Evolutionary conservation across 2,329 filamentous ascomycete genomes (phyloP).

Genomic region (Ceratocystis diversiconidia): DNA sequence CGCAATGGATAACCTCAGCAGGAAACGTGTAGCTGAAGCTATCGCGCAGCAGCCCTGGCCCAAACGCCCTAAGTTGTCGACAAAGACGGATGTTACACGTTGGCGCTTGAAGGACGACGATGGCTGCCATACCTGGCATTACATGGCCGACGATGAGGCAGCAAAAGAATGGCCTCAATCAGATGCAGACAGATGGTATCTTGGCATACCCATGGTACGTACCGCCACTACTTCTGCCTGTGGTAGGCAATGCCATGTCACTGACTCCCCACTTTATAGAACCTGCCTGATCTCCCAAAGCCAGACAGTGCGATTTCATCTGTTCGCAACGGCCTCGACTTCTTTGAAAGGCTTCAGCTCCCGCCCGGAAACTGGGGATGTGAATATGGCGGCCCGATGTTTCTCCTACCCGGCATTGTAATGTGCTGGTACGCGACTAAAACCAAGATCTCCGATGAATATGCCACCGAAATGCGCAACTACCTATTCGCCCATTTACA

Average conservation of each 20-base stretch:
- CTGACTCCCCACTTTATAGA: conserved; percentile 34
- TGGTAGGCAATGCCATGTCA: conserved; percentile 1
- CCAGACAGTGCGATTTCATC: conserved; percentile 61
- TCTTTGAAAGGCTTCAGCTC: conserved; percentile 82
- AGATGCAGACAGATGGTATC: conserved; percentile 73
- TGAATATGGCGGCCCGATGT: conserved; percentile 97
- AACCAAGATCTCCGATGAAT: conserved; percentile 66
- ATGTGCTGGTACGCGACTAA: conserved; percentile 80
- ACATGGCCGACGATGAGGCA: conserved; percentile 60
- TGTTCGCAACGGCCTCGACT: conserved; percentile 68
- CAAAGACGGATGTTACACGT: conserved; percentile 61
- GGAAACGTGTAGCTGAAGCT: conserved; percentile 32
- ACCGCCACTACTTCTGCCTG: neutral
- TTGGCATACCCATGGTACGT: conserved; percentile 63
- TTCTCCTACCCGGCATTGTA: conserved; percentile 73
- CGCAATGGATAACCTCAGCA: conserved; percentile 20
- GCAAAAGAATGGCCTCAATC: conserved; percentile 70
- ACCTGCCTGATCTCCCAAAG: conserved; percentile 55
- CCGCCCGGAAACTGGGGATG: conserved; percentile 88
- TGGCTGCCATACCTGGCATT: conserved; percentile 88
- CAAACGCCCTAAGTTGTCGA: conserved; percentile 35
- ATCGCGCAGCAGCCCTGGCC: conserved; percentile 26
- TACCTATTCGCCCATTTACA: conserved; percentile 80
- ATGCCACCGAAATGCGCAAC: conserved; percentile 77
- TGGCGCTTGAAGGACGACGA: conserved; percentile 72